A percentile compares a stretch with the other conserved stretches of the same genome.
These are phyloP conservation scores for Trichoderma polysporum DNA, from an alignment of 2,329 filamentous ascomycete genomes.

Conservation along the genomic window DNA sequence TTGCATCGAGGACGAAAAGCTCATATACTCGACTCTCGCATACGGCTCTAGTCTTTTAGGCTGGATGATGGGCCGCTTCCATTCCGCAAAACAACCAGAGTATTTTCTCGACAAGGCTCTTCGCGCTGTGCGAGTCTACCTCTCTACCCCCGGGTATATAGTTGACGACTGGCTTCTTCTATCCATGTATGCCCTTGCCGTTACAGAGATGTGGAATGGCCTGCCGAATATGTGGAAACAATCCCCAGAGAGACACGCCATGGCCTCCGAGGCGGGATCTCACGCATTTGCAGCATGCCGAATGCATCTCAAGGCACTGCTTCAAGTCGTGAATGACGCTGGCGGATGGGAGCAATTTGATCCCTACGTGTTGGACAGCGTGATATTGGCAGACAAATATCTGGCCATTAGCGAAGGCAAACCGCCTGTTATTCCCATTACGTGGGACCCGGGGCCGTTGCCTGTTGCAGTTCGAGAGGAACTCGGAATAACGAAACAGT, in stretches of 20 bases:
- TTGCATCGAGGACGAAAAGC: neutral
- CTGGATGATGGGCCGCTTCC: neutral
- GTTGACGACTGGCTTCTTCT: neutral
- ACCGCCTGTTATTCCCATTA: neutral
- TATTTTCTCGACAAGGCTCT: conserved; percentile 1
- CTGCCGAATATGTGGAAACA: neutral
- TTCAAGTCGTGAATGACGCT: neutral
- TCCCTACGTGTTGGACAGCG: neutral
- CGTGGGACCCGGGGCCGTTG: neutral
- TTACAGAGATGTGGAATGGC: neutral
- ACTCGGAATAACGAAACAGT: neutral
- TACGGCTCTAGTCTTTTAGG: conserved; percentile 2
- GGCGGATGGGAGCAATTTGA: neutral
- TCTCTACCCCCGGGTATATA: neutral
- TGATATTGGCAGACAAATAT: neutral
- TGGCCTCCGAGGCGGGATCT: neutral
- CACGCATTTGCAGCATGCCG: neutral
- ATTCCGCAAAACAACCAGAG: neutral
- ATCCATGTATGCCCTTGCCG: neutral
- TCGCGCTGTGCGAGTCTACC: neutral
- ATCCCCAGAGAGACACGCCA: neutral
- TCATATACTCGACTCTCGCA: conserved; percentile 3
- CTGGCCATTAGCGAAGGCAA: neutral
- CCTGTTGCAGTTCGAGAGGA: neutral
- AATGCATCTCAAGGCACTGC: neutral